phyloP scores from a whole-genome alignment of 441 rosid species.

The Corymbia calophylla region DNA sequence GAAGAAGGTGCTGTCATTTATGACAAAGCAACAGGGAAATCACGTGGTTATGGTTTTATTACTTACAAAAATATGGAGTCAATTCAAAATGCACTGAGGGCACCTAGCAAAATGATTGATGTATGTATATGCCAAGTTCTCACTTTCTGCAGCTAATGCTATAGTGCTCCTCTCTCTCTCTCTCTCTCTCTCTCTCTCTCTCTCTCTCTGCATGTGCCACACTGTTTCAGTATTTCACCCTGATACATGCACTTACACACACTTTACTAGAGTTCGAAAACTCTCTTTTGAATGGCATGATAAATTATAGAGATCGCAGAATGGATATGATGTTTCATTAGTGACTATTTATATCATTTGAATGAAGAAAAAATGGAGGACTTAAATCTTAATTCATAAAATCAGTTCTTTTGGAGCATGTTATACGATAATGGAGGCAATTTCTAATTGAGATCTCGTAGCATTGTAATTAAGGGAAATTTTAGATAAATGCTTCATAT shows the following conservation, averaged over 20 bases:
- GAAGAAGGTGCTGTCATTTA: constrained; percentile 76
- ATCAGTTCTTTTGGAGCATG: too few species aligned
- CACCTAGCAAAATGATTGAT: constrained; percentile 51
- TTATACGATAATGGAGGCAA: background rate
- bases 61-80: constrained; percentile 67
- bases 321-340: background rate
- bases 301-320: background rate
- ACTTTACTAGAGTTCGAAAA: background rate
- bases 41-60: constrained; percentile 85
- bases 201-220: accelerated
- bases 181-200: too few species aligned
- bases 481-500: background rate
- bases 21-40: constrained; percentile 69
- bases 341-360: background rate
- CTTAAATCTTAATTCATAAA: too few species aligned
- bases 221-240: background rate
- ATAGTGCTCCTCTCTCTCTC: background rate
- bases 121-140: constrained; percentile 16
- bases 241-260: background rate
- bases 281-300: background rate
- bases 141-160: background rate
- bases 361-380: background rate
- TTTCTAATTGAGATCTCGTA: background rate
- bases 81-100: constrained; percentile 46
- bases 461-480: background rate